A percentile compares a stretch with the other conserved stretches of the same genome.
Evolutionary conservation across 257 asterid genomes (phyloP).

Genomic region (Nyctanthes arbortristis): DNA sequence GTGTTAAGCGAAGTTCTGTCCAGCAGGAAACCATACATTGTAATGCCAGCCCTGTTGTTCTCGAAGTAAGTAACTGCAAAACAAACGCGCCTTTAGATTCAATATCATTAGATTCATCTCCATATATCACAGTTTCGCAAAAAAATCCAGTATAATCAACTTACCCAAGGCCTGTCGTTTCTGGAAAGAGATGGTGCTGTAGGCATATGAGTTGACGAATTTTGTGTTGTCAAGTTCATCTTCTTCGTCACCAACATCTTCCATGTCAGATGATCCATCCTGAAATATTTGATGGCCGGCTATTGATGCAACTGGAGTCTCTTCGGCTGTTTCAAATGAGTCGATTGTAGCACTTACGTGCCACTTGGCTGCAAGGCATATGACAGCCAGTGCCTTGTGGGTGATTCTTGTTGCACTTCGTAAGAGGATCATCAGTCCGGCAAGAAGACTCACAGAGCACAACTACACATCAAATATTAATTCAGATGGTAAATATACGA

Average conservation of each 20-base stretch:
- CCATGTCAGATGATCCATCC: slow-evolving; percentile 53
- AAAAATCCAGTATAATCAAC: neutral
- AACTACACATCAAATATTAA: slow-evolving; percentile 46
- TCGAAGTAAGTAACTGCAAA: slow-evolving; percentile 80
- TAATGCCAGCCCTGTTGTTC: slow-evolving; percentile 91
- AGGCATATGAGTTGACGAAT: slow-evolving; percentile 55
- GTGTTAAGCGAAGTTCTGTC: slow-evolving; percentile 81
- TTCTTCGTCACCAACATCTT: slow-evolving; percentile 92
- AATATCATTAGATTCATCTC: neutral
- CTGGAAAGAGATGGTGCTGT: slow-evolving; percentile 85
- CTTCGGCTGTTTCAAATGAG: slow-evolving; percentile 63
- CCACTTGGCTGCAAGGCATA: slow-evolving; percentile 98
- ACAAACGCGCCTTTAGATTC: neutral
- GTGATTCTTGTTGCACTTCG: slow-evolving; percentile 88
- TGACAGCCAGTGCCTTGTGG: slow-evolving; percentile 87
- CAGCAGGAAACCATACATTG: slow-evolving; percentile 84
- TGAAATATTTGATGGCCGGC: slow-evolving; percentile 28
- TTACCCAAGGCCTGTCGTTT: slow-evolving; percentile 91
- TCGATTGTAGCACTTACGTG: slow-evolving; percentile 86
- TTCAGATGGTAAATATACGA: too few relatives aligned
- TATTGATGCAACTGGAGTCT: slow-evolving; percentile 40
- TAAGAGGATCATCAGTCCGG: slow-evolving; percentile 69
- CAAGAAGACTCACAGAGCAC: slow-evolving; percentile 81
- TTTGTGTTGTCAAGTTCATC: slow-evolving; percentile 78
- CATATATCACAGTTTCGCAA: too few relatives aligned